Conservation (phyloP, 306 rosid genomes). For the Echinosophora koreensis region DNA sequence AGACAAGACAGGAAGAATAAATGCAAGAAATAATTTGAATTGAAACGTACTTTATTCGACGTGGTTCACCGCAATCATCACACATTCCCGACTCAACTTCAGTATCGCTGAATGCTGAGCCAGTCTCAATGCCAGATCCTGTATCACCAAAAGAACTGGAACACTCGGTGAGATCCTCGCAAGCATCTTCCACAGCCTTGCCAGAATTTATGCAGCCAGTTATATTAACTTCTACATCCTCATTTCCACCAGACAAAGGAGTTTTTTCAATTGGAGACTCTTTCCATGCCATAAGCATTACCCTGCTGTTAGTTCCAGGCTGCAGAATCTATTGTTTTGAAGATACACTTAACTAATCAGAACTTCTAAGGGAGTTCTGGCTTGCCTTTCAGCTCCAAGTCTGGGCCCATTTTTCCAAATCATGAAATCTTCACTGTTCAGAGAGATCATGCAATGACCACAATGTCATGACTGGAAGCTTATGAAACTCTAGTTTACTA, state of each 20-base stretch:
- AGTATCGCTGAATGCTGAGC: conserved; percentile 51
- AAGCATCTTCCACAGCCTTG: conserved; percentile 53
- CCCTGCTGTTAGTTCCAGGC: conserved; percentile 47
- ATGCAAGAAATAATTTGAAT: conserved; percentile 10
- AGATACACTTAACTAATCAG: conserved; percentile 45
- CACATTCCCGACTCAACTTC: conserved; percentile 64
- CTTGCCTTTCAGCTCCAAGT: conserved; percentile 54
- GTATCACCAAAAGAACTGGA: conserved; percentile 88
- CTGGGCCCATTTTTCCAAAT: conserved; percentile 63
- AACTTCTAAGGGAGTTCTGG: conserved; percentile 50
- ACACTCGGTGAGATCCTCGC: conserved; percentile 48
- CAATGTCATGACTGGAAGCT: conserved; percentile 8
- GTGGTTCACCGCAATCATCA: conserved; percentile 54
- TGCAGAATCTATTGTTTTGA: conserved; percentile 46
- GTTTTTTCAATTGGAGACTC: conserved; percentile 35
- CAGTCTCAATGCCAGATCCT: conserved; percentile 55
- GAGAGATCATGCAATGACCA: conserved; percentile 26
- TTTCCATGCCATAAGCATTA: conserved; percentile 32
- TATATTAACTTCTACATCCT: conserved; percentile 66
- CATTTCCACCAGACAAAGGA: conserved; percentile 46
- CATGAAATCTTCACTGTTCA: conserved; percentile 44
- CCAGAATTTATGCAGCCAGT: conserved; percentile 45
- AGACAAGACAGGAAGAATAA: conserved; percentile 5
- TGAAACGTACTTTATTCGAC: conserved; percentile 61
- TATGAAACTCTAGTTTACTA: conserved; percentile 5